Conservation (phyloP, 2,329 filamentous ascomycete species). For the Endoconidiophora polonica region DNA sequence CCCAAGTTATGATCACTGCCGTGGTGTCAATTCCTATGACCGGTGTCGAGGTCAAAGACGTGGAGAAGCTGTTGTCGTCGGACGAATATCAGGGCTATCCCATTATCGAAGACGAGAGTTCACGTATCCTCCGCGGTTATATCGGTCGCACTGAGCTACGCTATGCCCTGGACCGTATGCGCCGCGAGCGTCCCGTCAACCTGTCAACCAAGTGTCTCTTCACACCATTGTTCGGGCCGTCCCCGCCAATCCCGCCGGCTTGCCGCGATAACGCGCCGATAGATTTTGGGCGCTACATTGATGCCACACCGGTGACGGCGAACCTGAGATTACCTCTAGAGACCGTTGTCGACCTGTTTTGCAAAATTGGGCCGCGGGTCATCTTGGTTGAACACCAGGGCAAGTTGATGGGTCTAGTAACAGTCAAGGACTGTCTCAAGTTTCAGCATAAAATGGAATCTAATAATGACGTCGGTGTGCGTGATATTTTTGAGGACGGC, state of each 20-base stretch:
- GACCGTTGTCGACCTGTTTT: conserved; percentile 97
- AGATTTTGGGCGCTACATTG: conserved; percentile 76
- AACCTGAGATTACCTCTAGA: conserved; percentile 85
- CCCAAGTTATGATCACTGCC: conserved; percentile 69
- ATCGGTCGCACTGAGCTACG: conserved; percentile 82
- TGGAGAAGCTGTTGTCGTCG: conserved; percentile 60
- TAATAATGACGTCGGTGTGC: conserved; percentile 51
- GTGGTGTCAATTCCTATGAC: conserved; percentile 57
- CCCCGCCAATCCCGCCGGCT: conserved; percentile 1
- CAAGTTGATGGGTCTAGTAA: conserved; percentile 68
- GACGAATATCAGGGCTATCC: conserved; percentile 88
- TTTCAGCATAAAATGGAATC: conserved; percentile 96
- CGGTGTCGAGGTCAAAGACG: conserved; percentile 56
- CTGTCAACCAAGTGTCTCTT: conserved; percentile 61
- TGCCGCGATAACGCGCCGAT: conserved; percentile 37
- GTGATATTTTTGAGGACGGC: conserved; percentile 31
- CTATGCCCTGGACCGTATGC: conserved; percentile 73
- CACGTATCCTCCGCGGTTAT: conserved; percentile 68
- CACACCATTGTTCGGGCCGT: conserved; percentile 26
- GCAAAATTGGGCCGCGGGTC: conserved; percentile 88
- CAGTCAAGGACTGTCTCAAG: conserved; percentile 90
- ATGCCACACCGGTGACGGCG: conserved; percentile 74
- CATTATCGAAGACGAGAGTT: conserved; percentile 57
- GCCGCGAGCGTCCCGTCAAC: conserved; percentile 49
- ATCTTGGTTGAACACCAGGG: conserved; percentile 87